Evolutionary conservation across 257 asterid species (phyloP).

Genomic region (Penstemon barbatus): DNA sequence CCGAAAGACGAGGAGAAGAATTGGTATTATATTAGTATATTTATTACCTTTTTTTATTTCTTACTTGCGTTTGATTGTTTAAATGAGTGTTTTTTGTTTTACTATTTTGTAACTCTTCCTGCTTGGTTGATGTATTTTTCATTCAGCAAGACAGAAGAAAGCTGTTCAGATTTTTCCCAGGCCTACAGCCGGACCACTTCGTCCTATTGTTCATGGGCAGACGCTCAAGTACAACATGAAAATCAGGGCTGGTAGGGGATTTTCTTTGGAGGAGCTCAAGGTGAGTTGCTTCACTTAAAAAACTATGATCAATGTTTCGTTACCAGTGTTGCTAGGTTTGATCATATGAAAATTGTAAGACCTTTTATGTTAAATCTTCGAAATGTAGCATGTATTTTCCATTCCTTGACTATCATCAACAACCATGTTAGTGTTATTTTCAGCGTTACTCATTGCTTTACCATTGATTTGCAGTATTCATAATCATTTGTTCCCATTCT

Average conservation of each 20-base stretch:
- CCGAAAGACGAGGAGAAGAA: constrained; percentile 72
- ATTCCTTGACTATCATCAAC: background rate
- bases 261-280: constrained; percentile 86
- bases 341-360: no score
- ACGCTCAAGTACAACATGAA: constrained; percentile 85
- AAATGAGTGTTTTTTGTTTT: background rate
- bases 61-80: background rate
- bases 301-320: background rate
- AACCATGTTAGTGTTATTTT: background rate
- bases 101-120: background rate
- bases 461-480: background rate
- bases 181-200: constrained; percentile 79
- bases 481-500: background rate
- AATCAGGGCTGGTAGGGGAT: constrained; percentile 78
- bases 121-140: background rate
- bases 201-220: constrained; percentile 76
- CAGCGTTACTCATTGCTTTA: background rate
- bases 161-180: constrained; percentile 86
- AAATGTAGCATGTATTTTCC: background rate
- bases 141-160: constrained; percentile 72
- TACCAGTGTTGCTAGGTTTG: background rate
- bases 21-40: constrained; percentile 35
- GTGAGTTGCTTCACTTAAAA: constrained; percentile 25
- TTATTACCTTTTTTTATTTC: background rate
- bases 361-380: no score